Evolutionary conservation across 2,329 filamentous ascomycete species (phyloP).

Genomic region (Curvularia sp.): DNA sequence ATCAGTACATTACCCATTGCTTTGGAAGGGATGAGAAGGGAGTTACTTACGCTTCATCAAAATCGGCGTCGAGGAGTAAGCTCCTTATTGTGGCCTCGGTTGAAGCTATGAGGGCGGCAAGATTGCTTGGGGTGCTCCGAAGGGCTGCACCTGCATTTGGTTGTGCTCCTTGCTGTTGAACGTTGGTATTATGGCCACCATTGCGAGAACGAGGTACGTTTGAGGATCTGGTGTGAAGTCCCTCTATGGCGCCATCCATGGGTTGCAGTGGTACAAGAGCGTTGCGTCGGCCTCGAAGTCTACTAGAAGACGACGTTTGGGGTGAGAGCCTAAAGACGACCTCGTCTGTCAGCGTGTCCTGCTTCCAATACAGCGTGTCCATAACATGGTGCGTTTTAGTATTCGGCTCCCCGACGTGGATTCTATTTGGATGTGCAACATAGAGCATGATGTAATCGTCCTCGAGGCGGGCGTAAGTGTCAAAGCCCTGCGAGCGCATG

Average conservation of each 20-base stretch:
- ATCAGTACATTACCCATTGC: background rate
- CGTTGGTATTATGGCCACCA: too few species aligned
- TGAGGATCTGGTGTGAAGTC: background rate
- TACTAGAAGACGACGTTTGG: background rate
- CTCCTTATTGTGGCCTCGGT: background rate
- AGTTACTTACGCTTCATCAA: background rate
- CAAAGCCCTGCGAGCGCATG: slow-evolving; percentile 37
- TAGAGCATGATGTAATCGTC: slow-evolving; percentile 21
- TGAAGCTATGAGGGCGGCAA: background rate
- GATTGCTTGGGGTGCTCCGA: background rate
- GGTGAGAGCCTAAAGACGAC: background rate
- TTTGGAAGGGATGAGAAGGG: too few species aligned
- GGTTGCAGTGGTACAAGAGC: background rate
- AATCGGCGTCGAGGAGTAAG: background rate
- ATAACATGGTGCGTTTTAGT: background rate
- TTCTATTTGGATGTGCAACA: slow-evolving; percentile 18
- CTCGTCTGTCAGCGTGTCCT: slow-evolving; percentile 17
- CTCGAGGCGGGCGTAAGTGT: slow-evolving; percentile 28
- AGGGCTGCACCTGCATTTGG: background rate
- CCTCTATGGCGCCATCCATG: too few species aligned
- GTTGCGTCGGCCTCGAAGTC: slow-evolving; percentile 1
- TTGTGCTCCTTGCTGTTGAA: background rate
- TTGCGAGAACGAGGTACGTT: background rate
- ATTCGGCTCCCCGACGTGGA: background rate
- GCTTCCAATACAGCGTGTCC: slow-evolving; percentile 32